These are phyloP conservation scores for Onygenales sp. DNA, from an alignment of 2,329 filamentous ascomycete species.

Conservation along the genomic window DNA sequence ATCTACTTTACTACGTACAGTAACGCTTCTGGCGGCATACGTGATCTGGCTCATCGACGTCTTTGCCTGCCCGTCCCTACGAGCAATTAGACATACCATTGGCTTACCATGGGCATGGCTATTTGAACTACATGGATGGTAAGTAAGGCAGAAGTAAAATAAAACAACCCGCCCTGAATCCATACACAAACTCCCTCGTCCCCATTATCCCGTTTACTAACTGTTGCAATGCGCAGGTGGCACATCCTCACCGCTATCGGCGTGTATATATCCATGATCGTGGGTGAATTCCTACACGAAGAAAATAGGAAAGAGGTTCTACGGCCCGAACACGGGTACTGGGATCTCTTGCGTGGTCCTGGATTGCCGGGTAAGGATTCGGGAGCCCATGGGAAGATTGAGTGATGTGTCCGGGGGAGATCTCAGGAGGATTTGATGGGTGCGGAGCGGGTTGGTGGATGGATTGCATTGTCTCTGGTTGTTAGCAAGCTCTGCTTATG, in stretches of 20 bases:
- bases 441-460: no score
- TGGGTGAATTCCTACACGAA: constrained; percentile 8
- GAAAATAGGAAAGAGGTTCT: constrained; percentile 1
- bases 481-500: no score
- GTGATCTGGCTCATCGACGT: constrained; percentile 17
- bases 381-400: neutral
- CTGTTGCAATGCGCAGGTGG: constrained; percentile 8
- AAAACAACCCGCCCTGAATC: neutral
- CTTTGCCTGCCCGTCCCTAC: constrained; percentile 13
- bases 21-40: constrained; percentile 6
- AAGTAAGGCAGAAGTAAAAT: constrained; percentile 3
- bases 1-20: neutral
- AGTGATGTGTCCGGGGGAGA: neutral
- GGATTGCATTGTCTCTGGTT: no score
- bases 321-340: constrained; percentile 1
- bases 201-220: no score
- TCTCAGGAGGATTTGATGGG: no score
- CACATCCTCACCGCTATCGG: constrained; percentile 8
- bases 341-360: constrained; percentile 2
- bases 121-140: constrained; percentile 20
- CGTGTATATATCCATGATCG: constrained; percentile 9
- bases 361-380: neutral
- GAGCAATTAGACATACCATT: constrained; percentile 9
- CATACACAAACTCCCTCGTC: neutral
- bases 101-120: constrained; percentile 16